Evolutionary conservation across 2,329 filamentous ascomycete species (phyloP).

Genomic region (Chaetomiaceae sp.): DNA sequence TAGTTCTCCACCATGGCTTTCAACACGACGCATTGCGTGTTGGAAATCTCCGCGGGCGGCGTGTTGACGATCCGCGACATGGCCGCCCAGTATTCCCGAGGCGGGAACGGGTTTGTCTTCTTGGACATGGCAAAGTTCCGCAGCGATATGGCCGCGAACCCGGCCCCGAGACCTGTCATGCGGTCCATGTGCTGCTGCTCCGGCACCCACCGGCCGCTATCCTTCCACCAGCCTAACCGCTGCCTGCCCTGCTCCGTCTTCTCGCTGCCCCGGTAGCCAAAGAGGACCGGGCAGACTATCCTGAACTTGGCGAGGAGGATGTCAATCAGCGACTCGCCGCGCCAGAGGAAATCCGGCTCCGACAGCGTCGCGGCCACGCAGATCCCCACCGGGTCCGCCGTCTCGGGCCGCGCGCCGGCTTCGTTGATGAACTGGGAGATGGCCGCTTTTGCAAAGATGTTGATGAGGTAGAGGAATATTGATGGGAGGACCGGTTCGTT

Average conservation of each 20-base stretch:
- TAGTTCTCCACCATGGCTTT: slow-evolving; percentile 68
- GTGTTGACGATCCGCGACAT: slow-evolving; percentile 74
- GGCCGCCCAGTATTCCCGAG: slow-evolving; percentile 75
- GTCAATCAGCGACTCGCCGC: slow-evolving; percentile 64
- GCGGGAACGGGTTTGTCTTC: slow-evolving; percentile 70
- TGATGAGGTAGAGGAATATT: slow-evolving; percentile 66
- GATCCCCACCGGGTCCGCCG: slow-evolving; percentile 69
- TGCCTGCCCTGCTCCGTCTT: slow-evolving; percentile 61
- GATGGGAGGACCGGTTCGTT: slow-evolving; percentile 49
- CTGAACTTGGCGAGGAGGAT: slow-evolving; percentile 80
- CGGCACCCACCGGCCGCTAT: slow-evolving; percentile 54
- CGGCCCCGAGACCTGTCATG: slow-evolving; percentile 78
- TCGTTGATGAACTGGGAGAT: slow-evolving; percentile 62
- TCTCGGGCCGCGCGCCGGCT: slow-evolving; percentile 51
- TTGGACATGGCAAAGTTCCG: slow-evolving; percentile 71
- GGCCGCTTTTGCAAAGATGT: slow-evolving; percentile 63
- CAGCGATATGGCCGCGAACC: slow-evolving; percentile 76
- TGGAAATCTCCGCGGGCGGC: slow-evolving; percentile 60
- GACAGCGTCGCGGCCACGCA: slow-evolving; percentile 66
- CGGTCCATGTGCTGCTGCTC: slow-evolving; percentile 74
- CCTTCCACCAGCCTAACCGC: slow-evolving; percentile 69
- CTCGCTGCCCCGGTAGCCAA: slow-evolving; percentile 74
- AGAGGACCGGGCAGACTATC: slow-evolving; percentile 75
- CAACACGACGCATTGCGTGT: slow-evolving; percentile 67
- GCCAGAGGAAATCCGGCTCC: slow-evolving; percentile 55